A percentile compares a stretch with the other conserved stretches of the same genome.
These are phyloP conservation scores for Candida bentonensis DNA, from an alignment of 805 yeast genomes.

Conservation along the genomic window DNA sequence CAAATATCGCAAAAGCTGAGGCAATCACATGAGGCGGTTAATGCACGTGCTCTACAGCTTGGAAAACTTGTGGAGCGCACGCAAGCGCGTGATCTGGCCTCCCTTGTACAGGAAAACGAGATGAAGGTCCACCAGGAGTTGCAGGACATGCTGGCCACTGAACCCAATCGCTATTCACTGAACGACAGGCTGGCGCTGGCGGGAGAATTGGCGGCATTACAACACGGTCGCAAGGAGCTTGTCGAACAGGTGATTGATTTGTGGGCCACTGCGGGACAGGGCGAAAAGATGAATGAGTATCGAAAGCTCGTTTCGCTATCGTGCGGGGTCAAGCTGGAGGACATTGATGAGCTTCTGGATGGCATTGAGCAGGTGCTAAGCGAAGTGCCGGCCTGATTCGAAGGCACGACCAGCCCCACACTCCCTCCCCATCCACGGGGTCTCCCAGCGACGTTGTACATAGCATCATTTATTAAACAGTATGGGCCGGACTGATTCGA, in stretches of 20 bases:
- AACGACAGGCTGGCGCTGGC: slow-evolving; percentile 20
- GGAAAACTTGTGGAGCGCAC: slow-evolving; percentile 41
- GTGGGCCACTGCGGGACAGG: slow-evolving; percentile 31
- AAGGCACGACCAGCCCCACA: no score
- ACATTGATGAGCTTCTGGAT: slow-evolving; percentile 65
- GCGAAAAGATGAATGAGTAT: slow-evolving; percentile 60
- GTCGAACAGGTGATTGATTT: slow-evolving; percentile 37
- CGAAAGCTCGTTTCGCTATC: slow-evolving; percentile 61
- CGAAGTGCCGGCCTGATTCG: background rate
- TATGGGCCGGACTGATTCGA: no score
- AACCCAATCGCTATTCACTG: slow-evolving; percentile 7
- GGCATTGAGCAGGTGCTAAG: slow-evolving; percentile 45
- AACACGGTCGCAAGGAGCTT: slow-evolving; percentile 26
- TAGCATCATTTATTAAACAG: no score
- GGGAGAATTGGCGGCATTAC: slow-evolving; percentile 26
- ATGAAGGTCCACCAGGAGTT: slow-evolving; percentile 16
- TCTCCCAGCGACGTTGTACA: no score
- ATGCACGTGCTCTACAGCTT: slow-evolving; percentile 21
- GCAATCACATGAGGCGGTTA: slow-evolving; percentile 17
- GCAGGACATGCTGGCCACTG: slow-evolving; percentile 10
- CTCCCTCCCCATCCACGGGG: no score
- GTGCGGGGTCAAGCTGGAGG: slow-evolving; percentile 67
- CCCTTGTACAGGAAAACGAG: slow-evolving; percentile 44
- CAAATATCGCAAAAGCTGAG: slow-evolving; percentile 10
- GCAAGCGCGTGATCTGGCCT: slow-evolving; percentile 48